A percentile compares a stretch with the other conserved stretches of the same genome.
Evolutionary conservation across 2,329 filamentous ascomycete species (phyloP).

Genomic region (Fusarium veterinarium): DNA sequence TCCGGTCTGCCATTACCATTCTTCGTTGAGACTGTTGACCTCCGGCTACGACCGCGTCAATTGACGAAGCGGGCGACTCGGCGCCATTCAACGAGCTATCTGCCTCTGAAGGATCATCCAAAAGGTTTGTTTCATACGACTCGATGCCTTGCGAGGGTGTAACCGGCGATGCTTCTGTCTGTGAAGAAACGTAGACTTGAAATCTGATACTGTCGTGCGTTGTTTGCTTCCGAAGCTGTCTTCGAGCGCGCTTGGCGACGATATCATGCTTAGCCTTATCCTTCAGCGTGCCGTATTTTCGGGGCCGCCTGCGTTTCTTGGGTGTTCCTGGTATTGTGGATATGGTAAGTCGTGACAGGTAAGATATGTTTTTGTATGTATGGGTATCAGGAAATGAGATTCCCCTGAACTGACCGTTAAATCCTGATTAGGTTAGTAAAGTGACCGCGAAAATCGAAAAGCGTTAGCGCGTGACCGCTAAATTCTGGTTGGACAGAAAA

Average conservation of each 20-base stretch:
- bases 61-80: background rate
- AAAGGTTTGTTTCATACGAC: background rate
- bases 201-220: background rate
- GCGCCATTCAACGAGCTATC: background rate
- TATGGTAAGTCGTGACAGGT: background rate
- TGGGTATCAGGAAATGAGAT: background rate
- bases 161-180: conserved; percentile 1
- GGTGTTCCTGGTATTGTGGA: conserved; percentile 1
- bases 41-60: background rate
- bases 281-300: conserved; percentile 1
- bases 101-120: background rate
- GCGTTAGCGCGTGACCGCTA: background rate
- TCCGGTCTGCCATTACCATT: too few relatives aligned
- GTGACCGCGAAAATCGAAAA: background rate
- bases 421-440: background rate
- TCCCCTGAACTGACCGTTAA: background rate
- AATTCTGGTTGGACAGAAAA: background rate
- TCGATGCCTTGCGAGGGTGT: background rate
- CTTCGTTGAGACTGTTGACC: background rate
- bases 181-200: conserved; percentile 1
- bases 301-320: conserved; percentile 1
- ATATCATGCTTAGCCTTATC: conserved; percentile 7
- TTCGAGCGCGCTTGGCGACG: background rate
- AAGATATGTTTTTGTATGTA: background rate
- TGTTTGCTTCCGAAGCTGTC: background rate